Evolutionary conservation across 495 filamentous ascomycete species (phyloP).

Genomic region (Chlorociboria aeruginascens): DNA sequence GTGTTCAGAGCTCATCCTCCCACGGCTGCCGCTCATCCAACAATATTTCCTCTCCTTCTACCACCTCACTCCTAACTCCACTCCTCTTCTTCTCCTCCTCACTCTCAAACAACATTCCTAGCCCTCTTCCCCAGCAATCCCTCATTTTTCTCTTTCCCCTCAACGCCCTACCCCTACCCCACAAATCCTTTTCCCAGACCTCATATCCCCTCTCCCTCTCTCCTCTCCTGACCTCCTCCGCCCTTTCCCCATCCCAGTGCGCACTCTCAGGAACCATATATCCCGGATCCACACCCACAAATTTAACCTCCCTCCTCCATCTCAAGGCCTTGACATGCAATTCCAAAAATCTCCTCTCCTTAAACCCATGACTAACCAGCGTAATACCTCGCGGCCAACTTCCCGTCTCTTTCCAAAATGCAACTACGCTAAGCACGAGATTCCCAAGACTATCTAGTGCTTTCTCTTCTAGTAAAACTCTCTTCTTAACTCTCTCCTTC

Average conservation of each 20-base stretch:
- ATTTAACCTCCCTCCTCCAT: conserved; percentile 35
- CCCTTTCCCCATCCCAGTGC: conserved; percentile 15
- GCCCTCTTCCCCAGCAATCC: conserved; percentile 32
- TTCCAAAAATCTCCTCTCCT: conserved; percentile 51
- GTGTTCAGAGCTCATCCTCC: neutral
- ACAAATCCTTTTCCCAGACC: conserved; percentile 37
- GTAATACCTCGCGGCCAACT: conserved; percentile 44
- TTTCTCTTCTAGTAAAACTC: conserved; percentile 44
- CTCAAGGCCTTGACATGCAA: conserved; percentile 57
- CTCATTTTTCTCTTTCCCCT: conserved; percentile 34
- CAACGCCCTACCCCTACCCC: conserved; percentile 32
- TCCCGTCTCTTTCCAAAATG: conserved; percentile 36
- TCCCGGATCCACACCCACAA: conserved; percentile 61
- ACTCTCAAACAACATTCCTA: conserved; percentile 26
- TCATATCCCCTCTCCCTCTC: conserved; percentile 28
- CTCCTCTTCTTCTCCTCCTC: conserved; percentile 19
- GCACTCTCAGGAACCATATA: conserved; percentile 22
- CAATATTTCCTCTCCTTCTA: neutral
- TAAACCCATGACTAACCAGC: conserved; percentile 68
- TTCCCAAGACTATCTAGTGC: conserved; percentile 78
- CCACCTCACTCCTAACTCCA: conserved; percentile 2
- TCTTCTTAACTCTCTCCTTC: conserved; percentile 4
- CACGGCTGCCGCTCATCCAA: conserved; percentile 11
- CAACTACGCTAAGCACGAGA: conserved; percentile 54
- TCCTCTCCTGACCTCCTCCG: conserved; percentile 21